Percentiles rank a stretch among this genome's conserved stretches.
Evolutionary conservation across 768 basidiomycete genomes (phyloP).

Genomic region (Rhizopogon roseolus): DNA sequence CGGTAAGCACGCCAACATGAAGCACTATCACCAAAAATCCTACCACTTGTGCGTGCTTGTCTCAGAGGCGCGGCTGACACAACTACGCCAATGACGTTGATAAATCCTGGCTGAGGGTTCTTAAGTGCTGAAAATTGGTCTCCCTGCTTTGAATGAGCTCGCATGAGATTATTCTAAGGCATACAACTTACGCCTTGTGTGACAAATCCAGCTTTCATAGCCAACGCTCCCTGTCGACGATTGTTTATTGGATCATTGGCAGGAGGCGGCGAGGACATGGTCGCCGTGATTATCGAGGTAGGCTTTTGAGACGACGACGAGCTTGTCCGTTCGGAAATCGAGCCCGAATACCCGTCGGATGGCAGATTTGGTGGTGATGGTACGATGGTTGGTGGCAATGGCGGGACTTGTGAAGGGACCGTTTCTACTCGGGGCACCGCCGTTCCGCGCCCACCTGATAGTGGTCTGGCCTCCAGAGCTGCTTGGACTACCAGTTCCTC

Average conservation of each 20-base stretch:
- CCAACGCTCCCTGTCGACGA: not conserved
- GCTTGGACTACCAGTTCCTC: not conserved
- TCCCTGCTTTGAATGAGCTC: constrained; percentile 11
- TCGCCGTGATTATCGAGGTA: not conserved
- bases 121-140: constrained; percentile 18
- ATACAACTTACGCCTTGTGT: not conserved
- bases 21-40: constrained; percentile 4
- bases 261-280: not conserved
- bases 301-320: not conserved
- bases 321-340: too few relatives aligned
- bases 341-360: not conserved
- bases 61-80: constrained; percentile 6
- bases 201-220: not conserved
- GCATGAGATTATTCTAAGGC: too few relatives aligned
- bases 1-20: not conserved
- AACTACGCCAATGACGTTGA: constrained; percentile 31
- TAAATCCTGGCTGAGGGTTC: constrained; percentile 8
- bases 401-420: not conserved
- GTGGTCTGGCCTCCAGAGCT: not conserved
- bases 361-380: not conserved
- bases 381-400: not conserved
- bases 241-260: not conserved
- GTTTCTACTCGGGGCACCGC: not conserved
- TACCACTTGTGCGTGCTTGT: constrained; percentile 22
- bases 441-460: not conserved